Evolutionary conservation across 1,139 yeast species (phyloP).

Genomic region (Scheffersomyces parashehatae): DNA sequence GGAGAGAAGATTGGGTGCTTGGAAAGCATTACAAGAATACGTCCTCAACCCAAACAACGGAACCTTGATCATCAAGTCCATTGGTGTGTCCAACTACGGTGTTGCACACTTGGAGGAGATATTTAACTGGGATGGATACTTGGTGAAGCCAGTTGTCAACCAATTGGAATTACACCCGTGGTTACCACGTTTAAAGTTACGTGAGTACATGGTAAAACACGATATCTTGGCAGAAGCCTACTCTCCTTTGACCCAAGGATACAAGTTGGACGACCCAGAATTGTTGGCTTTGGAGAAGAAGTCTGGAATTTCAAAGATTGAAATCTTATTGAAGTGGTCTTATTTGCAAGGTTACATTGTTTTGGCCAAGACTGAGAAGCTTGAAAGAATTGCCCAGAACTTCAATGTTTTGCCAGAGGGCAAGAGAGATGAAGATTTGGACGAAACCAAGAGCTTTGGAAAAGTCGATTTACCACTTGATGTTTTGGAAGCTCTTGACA

Average conservation of each 20-base stretch:
- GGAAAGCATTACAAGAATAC: constrained; percentile 43
- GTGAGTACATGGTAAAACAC: constrained; percentile 35
- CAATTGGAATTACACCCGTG: constrained; percentile 52
- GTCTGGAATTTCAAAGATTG: constrained; percentile 23
- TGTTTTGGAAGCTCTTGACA: constrained; percentile 30
- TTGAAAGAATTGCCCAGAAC: constrained; percentile 43
- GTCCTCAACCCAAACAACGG: constrained; percentile 28
- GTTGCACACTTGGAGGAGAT: constrained; percentile 36
- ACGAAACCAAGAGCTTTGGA: constrained; percentile 26
- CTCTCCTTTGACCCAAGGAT: constrained; percentile 68
- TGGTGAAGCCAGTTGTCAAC: constrained; percentile 41
- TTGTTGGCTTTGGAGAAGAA: constrained; percentile 31
- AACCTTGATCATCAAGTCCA: constrained; percentile 30
- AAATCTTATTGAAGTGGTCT: constrained; percentile 39
- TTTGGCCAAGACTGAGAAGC: constrained; percentile 65
- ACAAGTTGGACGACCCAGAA: constrained; percentile 52
- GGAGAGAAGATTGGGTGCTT: constrained; percentile 36
- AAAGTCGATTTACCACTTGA: constrained; percentile 35
- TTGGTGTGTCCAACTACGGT: constrained; percentile 49
- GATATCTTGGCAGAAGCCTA: constrained; percentile 63
- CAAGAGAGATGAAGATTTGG: constrained; percentile 15
- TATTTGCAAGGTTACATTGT: constrained; percentile 63
- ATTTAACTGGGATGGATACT: constrained; percentile 32
- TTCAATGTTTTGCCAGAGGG: constrained; percentile 33
- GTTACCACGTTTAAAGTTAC: constrained; percentile 40